Conservation (phyloP, 2,329 filamentous ascomycete genomes). For the Shiraia sp. region DNA sequence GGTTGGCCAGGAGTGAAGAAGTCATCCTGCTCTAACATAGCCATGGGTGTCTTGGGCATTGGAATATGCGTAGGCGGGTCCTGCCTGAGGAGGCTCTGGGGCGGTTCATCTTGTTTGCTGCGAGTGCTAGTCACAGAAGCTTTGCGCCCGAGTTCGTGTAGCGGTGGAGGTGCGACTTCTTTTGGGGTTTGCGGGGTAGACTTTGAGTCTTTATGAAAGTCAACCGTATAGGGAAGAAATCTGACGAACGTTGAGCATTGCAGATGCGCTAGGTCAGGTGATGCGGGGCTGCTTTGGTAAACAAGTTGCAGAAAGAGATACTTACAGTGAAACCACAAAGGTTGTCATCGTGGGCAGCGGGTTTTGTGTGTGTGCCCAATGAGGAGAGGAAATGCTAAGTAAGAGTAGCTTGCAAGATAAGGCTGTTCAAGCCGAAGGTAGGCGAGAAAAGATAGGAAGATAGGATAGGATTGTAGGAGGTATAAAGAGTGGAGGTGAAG, state of each 20-base stretch:
- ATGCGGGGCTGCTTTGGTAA: neutral
- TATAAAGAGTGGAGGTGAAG: slow-evolving; percentile 8
- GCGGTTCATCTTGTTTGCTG: slow-evolving; percentile 28
- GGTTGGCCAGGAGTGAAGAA: slow-evolving; percentile 51
- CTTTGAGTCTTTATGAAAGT: slow-evolving; percentile 61
- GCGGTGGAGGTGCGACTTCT: slow-evolving; percentile 23
- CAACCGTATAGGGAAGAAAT: slow-evolving; percentile 88
- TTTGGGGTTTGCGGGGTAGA: slow-evolving; percentile 43
- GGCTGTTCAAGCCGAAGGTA: slow-evolving; percentile 1
- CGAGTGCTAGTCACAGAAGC: slow-evolving; percentile 46
- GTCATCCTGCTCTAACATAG: slow-evolving; percentile 45
- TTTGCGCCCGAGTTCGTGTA: slow-evolving; percentile 51
- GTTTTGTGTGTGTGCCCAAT: slow-evolving; percentile 7
- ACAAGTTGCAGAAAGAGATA: slow-evolving; percentile 12
- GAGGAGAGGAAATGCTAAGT: slow-evolving; percentile 5
- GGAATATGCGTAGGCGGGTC: slow-evolving; percentile 27
- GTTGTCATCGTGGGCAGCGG: slow-evolving; percentile 55
- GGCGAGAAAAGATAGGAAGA: neutral
- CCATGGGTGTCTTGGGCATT: slow-evolving; percentile 48
- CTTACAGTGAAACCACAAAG: slow-evolving; percentile 64
- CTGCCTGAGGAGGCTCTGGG: slow-evolving; percentile 47
- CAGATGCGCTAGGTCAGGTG: too few species aligned
- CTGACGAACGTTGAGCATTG: slow-evolving; percentile 51
- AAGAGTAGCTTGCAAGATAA: slow-evolving; percentile 4
- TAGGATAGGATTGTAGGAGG: too few species aligned